Percentiles rank a stretch among this genome's conserved stretches.
Evolutionary conservation across 805 yeast species (phyloP).

Genomic region (Candida maesae): DNA sequence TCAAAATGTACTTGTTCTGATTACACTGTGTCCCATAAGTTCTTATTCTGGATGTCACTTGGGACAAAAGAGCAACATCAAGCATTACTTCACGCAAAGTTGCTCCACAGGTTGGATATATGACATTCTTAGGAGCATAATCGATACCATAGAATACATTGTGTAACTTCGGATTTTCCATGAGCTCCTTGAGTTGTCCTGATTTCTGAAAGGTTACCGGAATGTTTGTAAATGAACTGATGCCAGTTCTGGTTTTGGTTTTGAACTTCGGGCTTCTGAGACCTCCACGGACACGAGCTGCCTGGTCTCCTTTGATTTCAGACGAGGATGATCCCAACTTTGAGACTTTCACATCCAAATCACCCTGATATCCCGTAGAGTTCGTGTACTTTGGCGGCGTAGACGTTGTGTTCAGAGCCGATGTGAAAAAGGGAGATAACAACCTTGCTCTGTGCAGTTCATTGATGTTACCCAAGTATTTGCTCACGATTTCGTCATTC

Average conservation of each 20-base stretch:
- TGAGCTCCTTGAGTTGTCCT: conserved; percentile 33
- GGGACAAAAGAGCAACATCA: conserved; percentile 56
- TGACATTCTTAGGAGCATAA: conserved; percentile 54
- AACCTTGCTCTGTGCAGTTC: conserved; percentile 24
- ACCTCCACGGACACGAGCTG: conserved; percentile 11
- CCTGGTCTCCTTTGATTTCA: too few relatives aligned
- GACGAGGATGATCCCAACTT: too few relatives aligned
- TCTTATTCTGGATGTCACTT: conserved; percentile 53
- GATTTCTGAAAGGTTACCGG: conserved; percentile 33
- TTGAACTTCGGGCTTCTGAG: conserved; percentile 8
- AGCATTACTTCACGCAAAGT: conserved; percentile 44
- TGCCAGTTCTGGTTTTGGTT: conserved; percentile 19
- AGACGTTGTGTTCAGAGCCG: not conserved
- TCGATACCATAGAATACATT: conserved; percentile 53
- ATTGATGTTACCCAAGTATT: conserved; percentile 29
- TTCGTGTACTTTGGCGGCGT: too few relatives aligned
- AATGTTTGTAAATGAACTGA: conserved; percentile 30
- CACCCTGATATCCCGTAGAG: too few relatives aligned
- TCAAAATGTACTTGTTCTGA: conserved; percentile 49
- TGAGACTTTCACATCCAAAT: too few relatives aligned
- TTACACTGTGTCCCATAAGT: conserved; percentile 60
- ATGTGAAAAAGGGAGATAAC: conserved; percentile 12
- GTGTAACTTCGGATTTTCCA: conserved; percentile 32
- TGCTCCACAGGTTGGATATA: conserved; percentile 52
- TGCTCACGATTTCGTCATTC: conserved; percentile 26